phyloP scores from a whole-genome alignment of 306 rosid species.

The Lathyrus tuberosus region DNA sequence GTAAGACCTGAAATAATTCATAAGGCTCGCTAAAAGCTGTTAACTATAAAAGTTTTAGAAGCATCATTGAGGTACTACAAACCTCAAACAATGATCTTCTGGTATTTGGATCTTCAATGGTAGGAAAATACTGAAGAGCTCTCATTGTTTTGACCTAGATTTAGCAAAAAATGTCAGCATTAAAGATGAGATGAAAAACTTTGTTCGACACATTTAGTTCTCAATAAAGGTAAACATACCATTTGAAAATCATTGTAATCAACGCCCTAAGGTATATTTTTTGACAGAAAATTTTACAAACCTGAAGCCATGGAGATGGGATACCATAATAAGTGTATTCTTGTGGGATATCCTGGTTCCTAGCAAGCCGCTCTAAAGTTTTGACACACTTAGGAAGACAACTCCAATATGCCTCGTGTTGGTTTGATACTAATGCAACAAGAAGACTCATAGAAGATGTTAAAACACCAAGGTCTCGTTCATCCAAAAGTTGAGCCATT shows the following conservation, averaged over 20 bases:
- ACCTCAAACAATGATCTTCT: conserved; percentile 98
- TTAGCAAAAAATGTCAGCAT: conserved; percentile 39
- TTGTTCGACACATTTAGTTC: conserved; percentile 22
- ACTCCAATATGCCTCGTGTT: conserved; percentile 94
- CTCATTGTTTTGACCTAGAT: conserved; percentile 96
- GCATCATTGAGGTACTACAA: conserved; percentile 35
- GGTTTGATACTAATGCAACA: conserved; percentile 89
- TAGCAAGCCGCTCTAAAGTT: conserved; percentile 90
- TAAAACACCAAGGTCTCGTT: conserved; percentile 96
- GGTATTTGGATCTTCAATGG: conserved; percentile 96
- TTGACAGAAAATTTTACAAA: conserved; percentile 46
- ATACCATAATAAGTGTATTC: conserved; percentile 99
- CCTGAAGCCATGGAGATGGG: conserved; percentile 99
- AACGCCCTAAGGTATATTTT: conserved; percentile 32
- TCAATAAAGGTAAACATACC: conserved; percentile 25
- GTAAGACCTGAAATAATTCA: conserved; percentile 79
- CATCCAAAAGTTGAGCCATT: conserved; percentile 99
- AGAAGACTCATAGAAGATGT: conserved; percentile 99
- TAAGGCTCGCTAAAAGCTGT: conserved; percentile 38
- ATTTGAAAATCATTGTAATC: conserved; percentile 6
- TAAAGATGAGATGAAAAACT: conserved; percentile 20
- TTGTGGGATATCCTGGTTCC: conserved; percentile 97
- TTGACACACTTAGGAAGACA: conserved; percentile 97
- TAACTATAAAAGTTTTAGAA: conserved; percentile 1
- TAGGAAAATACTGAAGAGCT: conserved; percentile 95